Evolutionary conservation across 164 flowering plant genomes (phyloP).

Genomic region (Umbilicus rupestris): DNA sequence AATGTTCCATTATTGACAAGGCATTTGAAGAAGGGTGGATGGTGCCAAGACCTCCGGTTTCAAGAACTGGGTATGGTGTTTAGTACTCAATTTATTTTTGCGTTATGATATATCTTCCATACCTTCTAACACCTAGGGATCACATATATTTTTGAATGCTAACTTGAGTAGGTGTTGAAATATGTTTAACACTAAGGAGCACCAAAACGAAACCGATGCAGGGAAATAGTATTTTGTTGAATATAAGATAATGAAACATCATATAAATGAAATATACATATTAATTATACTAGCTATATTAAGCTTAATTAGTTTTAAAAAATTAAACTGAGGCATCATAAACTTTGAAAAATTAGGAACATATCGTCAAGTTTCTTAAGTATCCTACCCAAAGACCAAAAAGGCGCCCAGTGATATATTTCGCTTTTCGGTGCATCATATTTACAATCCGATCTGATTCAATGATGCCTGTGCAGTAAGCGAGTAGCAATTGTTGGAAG

Average conservation of each 20-base stretch:
- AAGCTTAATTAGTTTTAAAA: too few relatives aligned
- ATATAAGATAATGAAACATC: too few relatives aligned
- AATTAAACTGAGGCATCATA: too few relatives aligned
- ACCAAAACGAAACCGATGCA: too few relatives aligned
- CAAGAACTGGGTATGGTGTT: constrained; percentile 67
- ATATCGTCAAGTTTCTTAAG: not conserved
- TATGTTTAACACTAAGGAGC: not conserved
- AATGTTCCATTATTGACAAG: constrained; percentile 93
- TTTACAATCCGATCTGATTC: not conserved
- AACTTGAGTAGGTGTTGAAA: too few relatives aligned
- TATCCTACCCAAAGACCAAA: not conserved
- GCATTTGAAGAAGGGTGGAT: constrained; percentile 99
- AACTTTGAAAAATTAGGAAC: not conserved
- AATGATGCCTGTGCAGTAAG: constrained; percentile 39
- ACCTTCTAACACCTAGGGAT: too few relatives aligned
- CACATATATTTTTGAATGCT: too few relatives aligned
- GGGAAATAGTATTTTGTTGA: too few relatives aligned
- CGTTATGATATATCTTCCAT: not conserved
- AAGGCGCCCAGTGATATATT: too few relatives aligned
- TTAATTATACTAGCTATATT: too few relatives aligned
- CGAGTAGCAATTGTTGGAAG: constrained; percentile 87
- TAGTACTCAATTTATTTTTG: not conserved
- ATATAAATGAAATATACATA: too few relatives aligned
- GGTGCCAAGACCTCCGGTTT: constrained; percentile 86
- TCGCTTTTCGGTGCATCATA: not conserved